Percentiles rank a stretch among this genome's conserved stretches.
phyloP scores from a whole-genome alignment of 441 rosid species.

The Geranium incanum region DNA sequence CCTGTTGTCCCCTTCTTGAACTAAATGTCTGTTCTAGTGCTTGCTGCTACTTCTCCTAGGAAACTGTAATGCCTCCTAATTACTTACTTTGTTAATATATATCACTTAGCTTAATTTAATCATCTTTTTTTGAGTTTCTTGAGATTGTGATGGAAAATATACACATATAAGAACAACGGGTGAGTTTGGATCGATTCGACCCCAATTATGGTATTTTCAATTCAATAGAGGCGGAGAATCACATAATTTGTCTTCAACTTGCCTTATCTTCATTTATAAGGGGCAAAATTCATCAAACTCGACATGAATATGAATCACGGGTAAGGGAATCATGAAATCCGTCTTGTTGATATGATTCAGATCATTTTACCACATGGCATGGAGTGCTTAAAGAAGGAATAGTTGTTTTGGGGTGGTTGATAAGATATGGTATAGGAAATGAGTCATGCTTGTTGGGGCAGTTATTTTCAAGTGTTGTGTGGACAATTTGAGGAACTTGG shows the following conservation, averaged over 20 bases:
- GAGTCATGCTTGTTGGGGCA: constrained; percentile 14
- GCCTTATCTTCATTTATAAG: too few species aligned
- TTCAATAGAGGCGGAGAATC: too few species aligned
- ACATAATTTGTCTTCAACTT: too few species aligned
- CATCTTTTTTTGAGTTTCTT: constrained; percentile 9
- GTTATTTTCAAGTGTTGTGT: not conserved
- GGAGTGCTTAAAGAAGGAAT: constrained; percentile 23
- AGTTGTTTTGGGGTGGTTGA: constrained; percentile 16
- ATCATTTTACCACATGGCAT: constrained; percentile 23
- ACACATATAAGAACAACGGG: not conserved
- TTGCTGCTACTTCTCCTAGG: constrained; percentile 19
- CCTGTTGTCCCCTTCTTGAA: constrained; percentile 53
- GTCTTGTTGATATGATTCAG: too few species aligned
- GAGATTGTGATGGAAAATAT: constrained; percentile 20
- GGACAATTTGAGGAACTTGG: constrained; percentile 5
- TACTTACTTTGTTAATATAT: too few species aligned
- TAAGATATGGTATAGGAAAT: constrained; percentile 18
- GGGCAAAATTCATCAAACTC: too few species aligned
- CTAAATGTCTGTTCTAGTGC: constrained; percentile 15
- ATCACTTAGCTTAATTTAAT: not conserved
- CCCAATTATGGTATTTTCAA: too few species aligned
- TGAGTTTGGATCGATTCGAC: too few species aligned
- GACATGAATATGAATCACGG: too few species aligned
- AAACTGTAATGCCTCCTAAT: constrained; percentile 20
- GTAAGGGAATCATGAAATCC: too few species aligned